A percentile compares a stretch with the other conserved stretches of the same genome.
Evolutionary conservation across 75 land plant genomes (phyloP).

Genomic region (Gnetum montanum): DNA sequence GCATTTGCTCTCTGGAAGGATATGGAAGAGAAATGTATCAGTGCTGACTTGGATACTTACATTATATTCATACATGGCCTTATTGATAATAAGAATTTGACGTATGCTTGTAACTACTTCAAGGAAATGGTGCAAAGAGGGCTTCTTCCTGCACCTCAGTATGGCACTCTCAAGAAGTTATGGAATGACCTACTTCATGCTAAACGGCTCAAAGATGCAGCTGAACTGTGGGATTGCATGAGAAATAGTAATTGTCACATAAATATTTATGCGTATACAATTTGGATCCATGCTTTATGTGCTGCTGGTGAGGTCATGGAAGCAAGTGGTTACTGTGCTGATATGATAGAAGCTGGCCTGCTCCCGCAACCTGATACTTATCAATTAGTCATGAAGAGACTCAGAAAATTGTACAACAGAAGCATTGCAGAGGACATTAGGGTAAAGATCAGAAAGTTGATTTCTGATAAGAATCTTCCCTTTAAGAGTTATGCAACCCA

Average conservation of each 20-base stretch:
- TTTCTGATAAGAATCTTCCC: constrained; percentile 36
- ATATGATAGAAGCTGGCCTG: constrained; percentile 52
- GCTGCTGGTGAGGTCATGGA: constrained; percentile 52
- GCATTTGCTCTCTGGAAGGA: constrained; percentile 35
- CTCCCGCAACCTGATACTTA: constrained; percentile 67
- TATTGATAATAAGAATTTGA: constrained; percentile 16
- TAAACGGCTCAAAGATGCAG: constrained; percentile 45
- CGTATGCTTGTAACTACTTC: constrained; percentile 53
- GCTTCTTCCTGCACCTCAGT: constrained; percentile 38
- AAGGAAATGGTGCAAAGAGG: constrained; percentile 61
- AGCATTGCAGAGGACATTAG: constrained; percentile 53
- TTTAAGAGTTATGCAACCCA: constrained; percentile 56
- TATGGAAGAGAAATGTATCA: constrained; percentile 29
- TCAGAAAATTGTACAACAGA: constrained; percentile 47
- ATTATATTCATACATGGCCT: constrained; percentile 47
- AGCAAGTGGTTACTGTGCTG: constrained; percentile 50
- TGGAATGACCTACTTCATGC: constrained; percentile 40
- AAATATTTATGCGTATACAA: constrained; percentile 59
- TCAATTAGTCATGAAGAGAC: constrained; percentile 58
- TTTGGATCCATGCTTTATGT: constrained; percentile 69
- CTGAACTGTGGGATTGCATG: constrained; percentile 53
- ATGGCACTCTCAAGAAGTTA: constrained; percentile 48
- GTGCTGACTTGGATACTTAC: constrained; percentile 40
- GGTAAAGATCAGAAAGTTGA: constrained; percentile 57
- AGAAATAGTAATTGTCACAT: constrained; percentile 31